Base-by-base conservation (phyloP, 2,329 filamentous ascomycete genomes). In the Cytospora mali region DNA sequence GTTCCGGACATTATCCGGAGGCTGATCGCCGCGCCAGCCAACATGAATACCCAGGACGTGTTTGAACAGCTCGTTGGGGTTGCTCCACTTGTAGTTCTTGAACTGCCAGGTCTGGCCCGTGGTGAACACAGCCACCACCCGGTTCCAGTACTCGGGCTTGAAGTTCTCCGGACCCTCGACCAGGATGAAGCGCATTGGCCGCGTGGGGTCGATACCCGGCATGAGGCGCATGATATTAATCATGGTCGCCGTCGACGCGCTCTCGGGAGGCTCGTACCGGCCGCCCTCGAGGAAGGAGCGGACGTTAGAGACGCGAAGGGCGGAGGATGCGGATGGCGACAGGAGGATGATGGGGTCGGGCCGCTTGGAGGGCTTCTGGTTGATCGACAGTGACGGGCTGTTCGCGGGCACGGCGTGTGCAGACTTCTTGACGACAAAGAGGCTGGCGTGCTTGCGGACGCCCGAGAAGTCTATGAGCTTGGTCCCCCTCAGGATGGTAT, bases 61-160 rank as follows among this genome's bases (percentile, higher is more conserved):
- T 68, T 88, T 87, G 79, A 99, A 99, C 55, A 99, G 82, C 72
- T 98, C 95, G 16, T 88, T 84, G 0, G 95, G 91, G 61, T 90
- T 89, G 69, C 89, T 89, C 92, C 95, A 99, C 77, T 96, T 97
- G 84, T 99, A 99, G 69, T 88, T 91, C 79, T 97, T 97, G 80
- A 99, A 99, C 77, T 99, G 95, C 95, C 95, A 99, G 11, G 90
- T 88, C 79, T 99, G 95, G 35, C 95, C 95, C 0, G 95, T 99
- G 0, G 95, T 99, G 78, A 99, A 98, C 62, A 99, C 93, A 14
- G 91, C 95, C 1, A 97, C 95, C 7, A 99, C 90, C 57, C 93
- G 88, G 71, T 89, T 89, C 95, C 95, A 99, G 80, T 98, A 97
- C 73, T 98, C 93, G 0, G 95, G 95, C 75, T 97, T 96, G 84